These are phyloP conservation scores for Dothistroma pini DNA, from an alignment of 2,329 filamentous ascomycete species.

Conservation along the genomic window DNA sequence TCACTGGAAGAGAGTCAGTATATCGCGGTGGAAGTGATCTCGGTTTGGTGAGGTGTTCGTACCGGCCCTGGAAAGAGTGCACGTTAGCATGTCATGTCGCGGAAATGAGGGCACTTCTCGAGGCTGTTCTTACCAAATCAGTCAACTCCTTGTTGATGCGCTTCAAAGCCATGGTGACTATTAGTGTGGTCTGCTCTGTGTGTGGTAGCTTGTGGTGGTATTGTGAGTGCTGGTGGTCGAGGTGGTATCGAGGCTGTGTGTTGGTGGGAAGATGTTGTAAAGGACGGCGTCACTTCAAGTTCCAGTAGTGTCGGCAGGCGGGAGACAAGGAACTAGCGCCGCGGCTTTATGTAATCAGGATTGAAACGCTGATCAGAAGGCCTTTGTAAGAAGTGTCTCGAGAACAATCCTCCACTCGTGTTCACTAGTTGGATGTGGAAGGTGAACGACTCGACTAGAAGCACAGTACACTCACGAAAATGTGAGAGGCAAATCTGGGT, in stretches of 20 bases:
- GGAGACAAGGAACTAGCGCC: not conserved
- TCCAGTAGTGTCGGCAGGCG: not conserved
- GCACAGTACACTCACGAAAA: not conserved
- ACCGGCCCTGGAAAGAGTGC: slow-evolving; percentile 58
- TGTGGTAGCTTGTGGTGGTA: slow-evolving; percentile 20
- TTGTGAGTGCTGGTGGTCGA: slow-evolving; percentile 10
- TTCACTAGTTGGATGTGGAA: not conserved
- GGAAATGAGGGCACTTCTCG: not conserved
- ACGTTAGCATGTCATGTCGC: slow-evolving; percentile 6
- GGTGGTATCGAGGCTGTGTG: slow-evolving; percentile 13
- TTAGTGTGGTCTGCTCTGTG: slow-evolving; percentile 23
- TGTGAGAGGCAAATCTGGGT: not conserved
- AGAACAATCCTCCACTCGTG: not conserved
- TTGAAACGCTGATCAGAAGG: not conserved
- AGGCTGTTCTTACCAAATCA: not conserved
- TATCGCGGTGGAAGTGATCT: slow-evolving; percentile 2
- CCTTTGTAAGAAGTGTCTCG: not conserved
- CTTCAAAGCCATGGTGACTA: slow-evolving; percentile 72
- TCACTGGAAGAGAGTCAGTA: slow-evolving; percentile 61
- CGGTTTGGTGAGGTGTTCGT: slow-evolving; percentile 32
- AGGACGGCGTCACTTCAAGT: not conserved
- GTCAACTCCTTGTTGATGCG: slow-evolving; percentile 66
- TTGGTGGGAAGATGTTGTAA: slow-evolving; percentile 4
- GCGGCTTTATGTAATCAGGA: not conserved
- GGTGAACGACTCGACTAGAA: not conserved